phyloP scores from a whole-genome alignment of 2,329 filamentous ascomycete genomes.

The Cordyceps farinosa region DNA sequence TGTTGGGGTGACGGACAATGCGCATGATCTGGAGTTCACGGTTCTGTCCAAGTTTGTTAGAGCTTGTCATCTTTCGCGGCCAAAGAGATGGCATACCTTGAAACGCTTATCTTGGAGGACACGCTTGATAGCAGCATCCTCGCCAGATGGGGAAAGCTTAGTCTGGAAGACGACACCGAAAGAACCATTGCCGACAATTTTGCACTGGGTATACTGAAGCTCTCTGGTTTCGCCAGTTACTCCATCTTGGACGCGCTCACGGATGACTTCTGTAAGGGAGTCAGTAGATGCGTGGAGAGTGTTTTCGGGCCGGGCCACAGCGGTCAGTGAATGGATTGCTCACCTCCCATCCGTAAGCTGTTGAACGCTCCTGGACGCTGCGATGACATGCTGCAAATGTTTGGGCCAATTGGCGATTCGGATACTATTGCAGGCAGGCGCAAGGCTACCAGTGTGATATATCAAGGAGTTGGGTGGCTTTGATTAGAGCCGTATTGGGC shows the following conservation, averaged over 20 bases:
- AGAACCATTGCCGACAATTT: slow-evolving; percentile 98
- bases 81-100: slow-evolving; percentile 66
- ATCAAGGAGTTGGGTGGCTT: slow-evolving; percentile 28
- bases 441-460: slow-evolving; percentile 21
- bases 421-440: slow-evolving; percentile 5
- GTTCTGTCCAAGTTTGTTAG: slow-evolving; percentile 61
- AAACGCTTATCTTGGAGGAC: slow-evolving; percentile 99
- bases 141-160: slow-evolving; percentile 93
- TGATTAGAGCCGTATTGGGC: slow-evolving; percentile 37
- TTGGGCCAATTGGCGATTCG: slow-evolving; percentile 11
- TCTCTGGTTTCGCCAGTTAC: slow-evolving; percentile 94
- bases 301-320: background rate
- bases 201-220: slow-evolving; percentile 97
- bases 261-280: slow-evolving; percentile 74
- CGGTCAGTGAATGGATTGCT: slow-evolving; percentile 29
- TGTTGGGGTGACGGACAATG: slow-evolving; percentile 97
- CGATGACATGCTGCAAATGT: slow-evolving; percentile 66
- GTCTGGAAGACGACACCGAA: slow-evolving; percentile 99
- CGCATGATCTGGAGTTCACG: slow-evolving; percentile 99
- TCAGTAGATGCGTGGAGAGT: slow-evolving; percentile 23
- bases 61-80: background rate
- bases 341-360: slow-evolving; percentile 93
- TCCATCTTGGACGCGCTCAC: slow-evolving; percentile 98
- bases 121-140: slow-evolving; percentile 98
- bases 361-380: slow-evolving; percentile 87